Base-by-base conservation (phyloP, 495 filamentous ascomycete genomes). In the Sordaria brevicollis region DNA sequence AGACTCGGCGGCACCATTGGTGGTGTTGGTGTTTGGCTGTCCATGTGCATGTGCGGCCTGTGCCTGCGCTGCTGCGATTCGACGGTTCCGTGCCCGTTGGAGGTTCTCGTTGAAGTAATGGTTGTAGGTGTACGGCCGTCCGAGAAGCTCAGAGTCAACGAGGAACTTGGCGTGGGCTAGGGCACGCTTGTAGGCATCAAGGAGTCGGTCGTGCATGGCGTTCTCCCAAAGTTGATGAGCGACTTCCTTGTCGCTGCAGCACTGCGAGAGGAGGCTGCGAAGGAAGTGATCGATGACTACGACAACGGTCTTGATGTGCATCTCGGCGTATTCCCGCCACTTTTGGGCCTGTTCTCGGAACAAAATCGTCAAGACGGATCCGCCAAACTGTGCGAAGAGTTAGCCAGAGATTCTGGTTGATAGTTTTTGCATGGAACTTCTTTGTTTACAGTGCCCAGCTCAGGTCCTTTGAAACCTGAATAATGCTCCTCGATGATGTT, bases 21-120 rank as follows among this genome's bases (percentile, higher is more conserved):
- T 35, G 25, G 35, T 13, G 9, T 25, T 15, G 19, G 29, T 10
- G 0, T 25, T 35, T 29, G 33, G n/a, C n/a, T 29, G 4, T 33
- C 21, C 19, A 21, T 31, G 65, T 67, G 17, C 34, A 11, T 33
- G 29, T n/a, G 65, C 65, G 9, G 4, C 7, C 8, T 67, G 35
- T n/a, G 35, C 65, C 8, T 38, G 15, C 21, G 21, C 70, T 17
- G 68, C 67, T 25, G 74, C 68, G 8, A 81, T 65, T 19, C 75
- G 76, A 19, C 65, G 29, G 25, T 74, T 65, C 33, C 76, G 76
- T 31, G 66, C 41, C 68, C 80, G 79, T 67, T 87, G 74, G 0
- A 88, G 74, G 35, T 79, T 81, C 2, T 84, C 79, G 54, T 78
- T 84, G 66, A 89, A 83, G 68, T 83, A 86, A 68, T 86, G 82